A percentile compares a stretch with the other conserved stretches of the same genome.
phyloP scores from a whole-genome alignment of 305 asterid genomes.

The Nicotiana rustica region DNA sequence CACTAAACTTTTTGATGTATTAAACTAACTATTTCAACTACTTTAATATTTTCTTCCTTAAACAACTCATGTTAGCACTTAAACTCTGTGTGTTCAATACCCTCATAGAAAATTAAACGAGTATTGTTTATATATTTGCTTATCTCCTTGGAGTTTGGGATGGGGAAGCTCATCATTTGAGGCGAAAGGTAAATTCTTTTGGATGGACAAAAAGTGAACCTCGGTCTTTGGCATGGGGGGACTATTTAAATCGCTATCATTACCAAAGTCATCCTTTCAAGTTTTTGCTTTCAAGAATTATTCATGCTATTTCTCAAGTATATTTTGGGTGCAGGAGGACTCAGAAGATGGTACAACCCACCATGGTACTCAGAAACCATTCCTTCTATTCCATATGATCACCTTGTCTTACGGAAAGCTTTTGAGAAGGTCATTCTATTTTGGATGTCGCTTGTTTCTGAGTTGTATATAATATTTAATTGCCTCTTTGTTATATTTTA shows the following conservation, averaged over 20 bases:
- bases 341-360: constrained; percentile 98
- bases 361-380: constrained; percentile 82
- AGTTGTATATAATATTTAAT: background rate
- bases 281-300: constrained; percentile 37
- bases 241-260: background rate
- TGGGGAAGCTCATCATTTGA: constrained; percentile 7
- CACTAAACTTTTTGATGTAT: background rate
- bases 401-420: constrained; percentile 79
- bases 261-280: constrained; percentile 31
- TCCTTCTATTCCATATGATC: constrained; percentile 83
- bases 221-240: background rate
- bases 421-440: constrained; percentile 88
- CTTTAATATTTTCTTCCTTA: constrained; percentile 21
- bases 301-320: constrained; percentile 31
- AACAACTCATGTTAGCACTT: background rate
- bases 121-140: constrained; percentile 4
- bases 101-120: background rate
- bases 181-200: background rate
- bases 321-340: constrained; percentile 66
- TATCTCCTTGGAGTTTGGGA: background rate
- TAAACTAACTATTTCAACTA: background rate
- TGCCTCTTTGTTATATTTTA: background rate
- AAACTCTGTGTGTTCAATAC: background rate
- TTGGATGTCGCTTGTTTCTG: constrained; percentile 17
- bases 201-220: background rate